A percentile compares a stretch with the other conserved stretches of the same genome.
Conservation (phyloP, 345 rosid genomes). For the Salix purpurea region DNA sequence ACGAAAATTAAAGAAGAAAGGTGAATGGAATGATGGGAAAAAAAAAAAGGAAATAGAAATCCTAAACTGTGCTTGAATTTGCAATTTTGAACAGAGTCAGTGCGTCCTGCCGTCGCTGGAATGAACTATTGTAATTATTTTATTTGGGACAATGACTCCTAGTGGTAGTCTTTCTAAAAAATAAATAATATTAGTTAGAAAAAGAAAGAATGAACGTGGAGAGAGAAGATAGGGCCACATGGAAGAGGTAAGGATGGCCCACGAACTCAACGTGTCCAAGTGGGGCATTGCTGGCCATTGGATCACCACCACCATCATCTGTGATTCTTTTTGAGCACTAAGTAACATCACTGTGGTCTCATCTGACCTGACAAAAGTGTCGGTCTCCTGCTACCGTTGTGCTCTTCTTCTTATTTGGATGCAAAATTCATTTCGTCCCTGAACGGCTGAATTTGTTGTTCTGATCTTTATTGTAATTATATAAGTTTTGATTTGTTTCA, state of each 20-base stretch:
- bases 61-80: conserved; percentile 35
- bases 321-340: not conserved
- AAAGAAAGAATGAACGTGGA: not conserved
- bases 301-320: conserved; percentile 4
- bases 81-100: conserved; percentile 26
- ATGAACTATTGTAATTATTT: not conserved
- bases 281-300: conserved; percentile 14
- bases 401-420: no score
- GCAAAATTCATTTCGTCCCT: no score
- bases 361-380: not conserved
- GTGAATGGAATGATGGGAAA: conserved; percentile 7
- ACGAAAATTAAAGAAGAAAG: not conserved
- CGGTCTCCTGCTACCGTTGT: not conserved
- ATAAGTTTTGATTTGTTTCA: no score
- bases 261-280: not conserved
- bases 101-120: not conserved
- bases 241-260: not conserved
- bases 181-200: not conserved
- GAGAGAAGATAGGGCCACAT: conserved; percentile 16
- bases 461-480: no score
- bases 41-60: conserved; percentile 34
- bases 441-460: no score
- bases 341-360: not conserved
- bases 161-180: not conserved
- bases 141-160: not conserved